phyloP scores from a whole-genome alignment of 345 rosid species.

The Salix caprea region DNA sequence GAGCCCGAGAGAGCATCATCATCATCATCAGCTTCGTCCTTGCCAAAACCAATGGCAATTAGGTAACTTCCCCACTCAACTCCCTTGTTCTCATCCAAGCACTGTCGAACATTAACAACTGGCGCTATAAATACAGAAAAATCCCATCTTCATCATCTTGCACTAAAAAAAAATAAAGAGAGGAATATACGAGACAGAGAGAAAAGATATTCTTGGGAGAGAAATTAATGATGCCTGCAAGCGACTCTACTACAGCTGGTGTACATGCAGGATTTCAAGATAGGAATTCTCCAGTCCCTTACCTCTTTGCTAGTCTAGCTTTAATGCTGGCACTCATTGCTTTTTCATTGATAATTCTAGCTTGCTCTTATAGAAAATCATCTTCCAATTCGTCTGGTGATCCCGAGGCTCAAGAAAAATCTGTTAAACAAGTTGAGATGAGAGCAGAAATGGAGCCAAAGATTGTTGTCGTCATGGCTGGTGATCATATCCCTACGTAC shows the following conservation, averaged over 20 bases:
- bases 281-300: constrained; percentile 46
- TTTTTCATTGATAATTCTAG: constrained; percentile 39
- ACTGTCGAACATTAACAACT: constrained; percentile 5
- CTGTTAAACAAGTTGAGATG: constrained; percentile 14
- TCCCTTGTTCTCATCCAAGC: background rate
- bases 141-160: background rate
- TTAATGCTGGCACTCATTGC: constrained; percentile 45
- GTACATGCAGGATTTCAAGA: constrained; percentile 18
- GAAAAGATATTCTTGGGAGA: background rate
- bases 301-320: constrained; percentile 45
- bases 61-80: constrained; percentile 23
- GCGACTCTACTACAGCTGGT: constrained; percentile 15
- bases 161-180: background rate
- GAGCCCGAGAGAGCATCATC: constrained; percentile 42
- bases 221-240: constrained; percentile 35
- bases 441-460: constrained; percentile 53
- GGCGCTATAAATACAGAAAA: constrained; percentile 22
- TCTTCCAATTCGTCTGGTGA: constrained; percentile 9
- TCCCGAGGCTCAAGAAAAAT: constrained; percentile 13
- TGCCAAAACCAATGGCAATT: constrained; percentile 25
- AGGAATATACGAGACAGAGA: background rate
- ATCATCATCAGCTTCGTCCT: background rate
- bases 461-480: constrained; percentile 71
- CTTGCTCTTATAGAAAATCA: constrained; percentile 35
- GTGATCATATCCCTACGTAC: constrained; percentile 52